phyloP scores from a whole-genome alignment of 2,329 filamentous ascomycete genomes.

The Colletotrichum caudatum region DNA sequence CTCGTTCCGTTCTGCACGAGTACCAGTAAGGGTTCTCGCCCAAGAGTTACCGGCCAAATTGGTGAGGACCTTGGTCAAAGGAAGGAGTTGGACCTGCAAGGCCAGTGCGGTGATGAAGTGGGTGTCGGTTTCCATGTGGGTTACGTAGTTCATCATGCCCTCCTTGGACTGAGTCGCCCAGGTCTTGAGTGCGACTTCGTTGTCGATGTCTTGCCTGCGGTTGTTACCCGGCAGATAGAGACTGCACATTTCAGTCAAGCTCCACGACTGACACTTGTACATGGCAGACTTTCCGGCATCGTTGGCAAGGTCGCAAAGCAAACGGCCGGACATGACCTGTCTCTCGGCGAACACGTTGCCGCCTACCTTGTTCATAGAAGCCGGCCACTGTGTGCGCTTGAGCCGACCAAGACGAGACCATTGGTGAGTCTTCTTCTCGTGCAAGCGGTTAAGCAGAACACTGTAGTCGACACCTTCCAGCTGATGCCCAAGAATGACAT shows the following conservation, averaged over 20 bases:
- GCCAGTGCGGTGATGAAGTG: slow-evolving; percentile 95
- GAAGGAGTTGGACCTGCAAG: slow-evolving; percentile 89
- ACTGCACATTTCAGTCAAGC: slow-evolving; percentile 95
- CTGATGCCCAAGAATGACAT: slow-evolving; percentile 93
- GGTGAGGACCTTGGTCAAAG: slow-evolving; percentile 93
- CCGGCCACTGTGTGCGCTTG: slow-evolving; percentile 86
- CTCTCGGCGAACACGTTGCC: slow-evolving; percentile 94
- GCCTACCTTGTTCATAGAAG: slow-evolving; percentile 84
- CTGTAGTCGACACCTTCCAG: slow-evolving; percentile 98
- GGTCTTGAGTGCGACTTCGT: slow-evolving; percentile 85
- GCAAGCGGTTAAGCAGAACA: slow-evolving; percentile 85
- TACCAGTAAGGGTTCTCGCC: slow-evolving; percentile 95
- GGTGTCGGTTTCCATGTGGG: slow-evolving; percentile 94
- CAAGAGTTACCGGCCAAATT: slow-evolving; percentile 98
- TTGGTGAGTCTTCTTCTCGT: slow-evolving; percentile 90
- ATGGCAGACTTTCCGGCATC: slow-evolving; percentile 97
- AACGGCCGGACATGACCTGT: slow-evolving; percentile 86
- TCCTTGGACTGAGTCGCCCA: slow-evolving; percentile 84
- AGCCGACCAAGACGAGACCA: slow-evolving; percentile 95
- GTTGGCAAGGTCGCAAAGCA: slow-evolving; percentile 94
- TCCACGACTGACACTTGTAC: slow-evolving; percentile 98
- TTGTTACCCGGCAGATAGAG: slow-evolving; percentile 83
- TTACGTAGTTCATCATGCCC: slow-evolving; percentile 92
- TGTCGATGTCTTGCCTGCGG: slow-evolving; percentile 85
- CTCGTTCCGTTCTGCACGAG: slow-evolving; percentile 96